Conservation (phyloP, 345 rosid species). For the Dimocarpus longan region DNA sequence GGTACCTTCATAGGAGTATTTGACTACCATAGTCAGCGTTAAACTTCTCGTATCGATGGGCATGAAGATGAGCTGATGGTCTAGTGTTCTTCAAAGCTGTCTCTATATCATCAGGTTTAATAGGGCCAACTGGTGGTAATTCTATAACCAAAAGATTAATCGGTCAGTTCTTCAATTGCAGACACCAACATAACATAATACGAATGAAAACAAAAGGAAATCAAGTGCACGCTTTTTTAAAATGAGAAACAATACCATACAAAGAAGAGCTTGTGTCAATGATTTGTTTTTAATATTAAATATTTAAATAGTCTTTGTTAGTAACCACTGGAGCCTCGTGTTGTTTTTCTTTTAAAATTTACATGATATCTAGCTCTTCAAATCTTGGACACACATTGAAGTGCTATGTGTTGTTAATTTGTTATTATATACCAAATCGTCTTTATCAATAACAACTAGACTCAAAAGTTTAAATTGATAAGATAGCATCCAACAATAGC, state of each 20-base stretch:
- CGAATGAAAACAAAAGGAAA: background rate
- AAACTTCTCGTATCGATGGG: slow-evolving; percentile 84
- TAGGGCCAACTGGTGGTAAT: slow-evolving; percentile 79
- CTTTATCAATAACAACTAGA: too few relatives aligned
- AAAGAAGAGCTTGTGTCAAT: background rate
- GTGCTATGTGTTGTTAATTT: too few relatives aligned
- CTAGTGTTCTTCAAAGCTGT: slow-evolving; percentile 81
- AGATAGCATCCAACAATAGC: too few relatives aligned
- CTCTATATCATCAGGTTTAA: slow-evolving; percentile 66
- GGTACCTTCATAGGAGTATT: slow-evolving; percentile 50
- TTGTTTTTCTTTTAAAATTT: too few relatives aligned
- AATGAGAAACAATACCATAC: background rate
- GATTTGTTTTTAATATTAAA: background rate
- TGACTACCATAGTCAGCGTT: slow-evolving; percentile 94
- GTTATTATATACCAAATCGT: too few relatives aligned
- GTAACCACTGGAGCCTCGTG: too few relatives aligned
- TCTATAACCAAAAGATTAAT: slow-evolving; percentile 47
- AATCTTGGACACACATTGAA: too few relatives aligned
- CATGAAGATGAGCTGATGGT: slow-evolving; percentile 92
- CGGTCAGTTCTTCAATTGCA: background rate
- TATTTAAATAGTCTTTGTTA: background rate
- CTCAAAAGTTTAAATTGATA: too few relatives aligned
- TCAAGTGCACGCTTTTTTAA: background rate
- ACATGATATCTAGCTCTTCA: too few relatives aligned
- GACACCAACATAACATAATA: background rate